Percentiles rank a stretch among this genome's conserved stretches.
phyloP scores from a whole-genome alignment of 1,284 basidiomycete species.

The Macrocystidia cucumis region DNA sequence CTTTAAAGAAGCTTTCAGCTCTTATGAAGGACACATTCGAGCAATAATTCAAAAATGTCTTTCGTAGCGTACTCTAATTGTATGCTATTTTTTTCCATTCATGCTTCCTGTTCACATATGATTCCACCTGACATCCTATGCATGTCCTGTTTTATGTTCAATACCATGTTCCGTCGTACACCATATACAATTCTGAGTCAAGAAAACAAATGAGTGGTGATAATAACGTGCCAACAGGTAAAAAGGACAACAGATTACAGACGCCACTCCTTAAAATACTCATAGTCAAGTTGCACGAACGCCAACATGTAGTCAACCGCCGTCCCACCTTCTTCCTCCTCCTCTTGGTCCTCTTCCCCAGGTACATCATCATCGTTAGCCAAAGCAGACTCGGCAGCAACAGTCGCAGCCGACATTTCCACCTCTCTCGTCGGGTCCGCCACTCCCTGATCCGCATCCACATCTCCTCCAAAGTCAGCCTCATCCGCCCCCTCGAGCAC shows the following conservation, averaged over 20 bases:
- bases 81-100: too few species aligned
- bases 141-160: too few species aligned
- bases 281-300: slow-evolving; percentile 69
- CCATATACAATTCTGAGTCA: too few species aligned
- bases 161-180: too few species aligned
- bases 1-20: too few species aligned
- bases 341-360: slow-evolving; percentile 22
- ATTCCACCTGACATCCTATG: too few species aligned
- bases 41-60: too few species aligned
- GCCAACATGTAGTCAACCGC: slow-evolving; percentile 86
- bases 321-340: slow-evolving; percentile 51
- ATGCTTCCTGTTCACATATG: too few species aligned
- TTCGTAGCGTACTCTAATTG: too few species aligned
- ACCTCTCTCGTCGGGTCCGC: slow-evolving; percentile 4
- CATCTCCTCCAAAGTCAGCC: slow-evolving; percentile 60
- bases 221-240: too few species aligned
- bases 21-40: too few species aligned
- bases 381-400: slow-evolving; percentile 18
- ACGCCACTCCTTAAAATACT: slow-evolving; percentile 72
- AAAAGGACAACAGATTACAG: slow-evolving; percentile 35
- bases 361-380: slow-evolving; percentile 12
- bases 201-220: too few species aligned
- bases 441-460: slow-evolving; percentile 23
- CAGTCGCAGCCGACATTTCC: slow-evolving; percentile 25
- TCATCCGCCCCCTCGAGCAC: slow-evolving; percentile 70